Percentiles rank a stretch among this genome's conserved stretches.
Conservation (phyloP, 2,329 filamentous ascomycete species). For the Exophiala mesophila region DNA sequence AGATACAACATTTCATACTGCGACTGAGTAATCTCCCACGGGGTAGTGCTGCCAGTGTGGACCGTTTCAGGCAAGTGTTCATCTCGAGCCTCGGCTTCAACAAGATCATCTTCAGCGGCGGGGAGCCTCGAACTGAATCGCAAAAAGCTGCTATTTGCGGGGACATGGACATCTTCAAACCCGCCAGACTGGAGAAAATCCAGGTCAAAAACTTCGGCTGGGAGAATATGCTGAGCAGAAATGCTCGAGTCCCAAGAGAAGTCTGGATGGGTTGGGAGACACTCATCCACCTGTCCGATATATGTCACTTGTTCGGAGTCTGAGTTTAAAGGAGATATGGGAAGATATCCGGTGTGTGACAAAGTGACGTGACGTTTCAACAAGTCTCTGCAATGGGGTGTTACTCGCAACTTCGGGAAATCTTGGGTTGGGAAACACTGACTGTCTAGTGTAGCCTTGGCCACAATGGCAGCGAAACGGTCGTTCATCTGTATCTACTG, state of each 20-base stretch:
- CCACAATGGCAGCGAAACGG: slow-evolving; percentile 33
- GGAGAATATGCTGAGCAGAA: slow-evolving; percentile 47
- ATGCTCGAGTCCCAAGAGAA: slow-evolving; percentile 26
- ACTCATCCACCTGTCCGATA: background rate
- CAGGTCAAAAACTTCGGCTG: slow-evolving; percentile 54
- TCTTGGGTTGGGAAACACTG: slow-evolving; percentile 13
- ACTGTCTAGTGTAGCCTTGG: slow-evolving; percentile 31
- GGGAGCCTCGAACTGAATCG: slow-evolving; percentile 10
- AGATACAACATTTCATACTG: slow-evolving; percentile 8
- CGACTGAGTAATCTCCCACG: slow-evolving; percentile 8
- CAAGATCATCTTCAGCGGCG: background rate
- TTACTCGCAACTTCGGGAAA: background rate
- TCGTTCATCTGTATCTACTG: slow-evolving; percentile 32
- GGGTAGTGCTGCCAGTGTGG: background rate
- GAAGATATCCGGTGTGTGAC: slow-evolving; percentile 5
- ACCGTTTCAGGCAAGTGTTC: slow-evolving; percentile 2
- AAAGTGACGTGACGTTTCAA: slow-evolving; percentile 18
- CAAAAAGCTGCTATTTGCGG: slow-evolving; percentile 5
- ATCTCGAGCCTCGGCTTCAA: slow-evolving; percentile 1
- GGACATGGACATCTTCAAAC: background rate
- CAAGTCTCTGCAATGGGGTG: slow-evolving; percentile 16
- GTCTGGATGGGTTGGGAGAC: background rate
- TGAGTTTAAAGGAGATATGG: background rate
- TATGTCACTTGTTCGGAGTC: too few species aligned
- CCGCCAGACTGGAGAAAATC: slow-evolving; percentile 52